Base-by-base conservation (phyloP, 2,329 filamentous ascomycete species). In the Fusarium buxicola region DNA sequence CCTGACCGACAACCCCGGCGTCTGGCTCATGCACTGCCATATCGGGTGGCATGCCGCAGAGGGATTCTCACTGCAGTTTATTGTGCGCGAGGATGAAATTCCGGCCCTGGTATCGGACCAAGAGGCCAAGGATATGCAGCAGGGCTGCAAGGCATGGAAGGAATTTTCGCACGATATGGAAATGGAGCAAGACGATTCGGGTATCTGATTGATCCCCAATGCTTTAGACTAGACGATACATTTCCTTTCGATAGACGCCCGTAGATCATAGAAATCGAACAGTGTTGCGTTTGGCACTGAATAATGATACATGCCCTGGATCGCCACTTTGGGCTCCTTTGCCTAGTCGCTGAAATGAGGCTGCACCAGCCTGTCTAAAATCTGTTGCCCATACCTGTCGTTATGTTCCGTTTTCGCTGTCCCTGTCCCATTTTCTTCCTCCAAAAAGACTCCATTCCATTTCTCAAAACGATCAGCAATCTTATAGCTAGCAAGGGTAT, bases 11-110 rank as follows among this genome's bases (percentile, higher is more conserved):
- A 86, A 85, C 70, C 80, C 82, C 1, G 82, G 82, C 0, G 73
- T 75, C 0, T 84, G 82, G 81, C 73, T 82, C 10, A 78, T 84
- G 72, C 82, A 84, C 66, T 84, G 82, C 66, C 81, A 84, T 66
- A 80, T 82, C 30, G 68, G 67, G 12, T 69, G 66, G 66, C 66
- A 69, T 25, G 65, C 62, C 28, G 65, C 66, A 5, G 64, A 69
- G 35, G 66, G 66, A 8, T 69, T 69, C 30, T 63, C 66, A 0
- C 32, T 69, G 13, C 66, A 69, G 36, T 69, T 69, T 28, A 39
- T 69, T 15, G 61, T 69, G 30, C 66, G 66, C 12, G 64, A 61
- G 8, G 55, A 68, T 12, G 66, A 69, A 27, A 69, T 69, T 9
- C 47, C 54, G 5, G 55, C 10, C 13, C 48, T 67, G 8, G n/a